Evolutionary conservation across 495 filamentous ascomycete species (phyloP).

Genomic region (Barbatosphaeria neglecta): DNA sequence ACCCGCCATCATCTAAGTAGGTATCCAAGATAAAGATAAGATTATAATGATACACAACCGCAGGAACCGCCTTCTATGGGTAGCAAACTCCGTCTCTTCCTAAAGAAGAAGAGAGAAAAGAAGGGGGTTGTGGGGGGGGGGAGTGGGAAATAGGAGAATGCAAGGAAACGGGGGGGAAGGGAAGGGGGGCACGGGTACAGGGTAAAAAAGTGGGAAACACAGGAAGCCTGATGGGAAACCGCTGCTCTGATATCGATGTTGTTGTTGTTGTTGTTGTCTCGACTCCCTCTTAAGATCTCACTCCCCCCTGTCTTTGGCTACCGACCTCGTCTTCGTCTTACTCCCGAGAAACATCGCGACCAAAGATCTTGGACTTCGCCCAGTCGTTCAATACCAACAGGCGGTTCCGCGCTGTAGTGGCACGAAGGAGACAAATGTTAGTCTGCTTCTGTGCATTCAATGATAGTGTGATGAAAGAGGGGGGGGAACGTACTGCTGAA

Average conservation of each 20-base stretch:
- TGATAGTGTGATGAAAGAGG: not conserved
- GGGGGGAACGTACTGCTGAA: conserved; percentile 71
- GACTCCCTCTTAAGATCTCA: not conserved
- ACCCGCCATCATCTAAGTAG: not conserved
- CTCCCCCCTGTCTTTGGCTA: not conserved
- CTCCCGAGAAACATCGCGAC: conserved; percentile 90
- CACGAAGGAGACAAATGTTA: not conserved
- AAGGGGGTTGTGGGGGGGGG: no score
- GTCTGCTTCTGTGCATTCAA: no score
- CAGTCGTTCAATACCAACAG: conserved; percentile 88
- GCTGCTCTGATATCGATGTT: not conserved
- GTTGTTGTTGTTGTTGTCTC: not conserved
- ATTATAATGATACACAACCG: not conserved
- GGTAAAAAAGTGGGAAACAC: not conserved
- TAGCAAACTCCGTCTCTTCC: not conserved
- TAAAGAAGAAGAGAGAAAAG: not conserved
- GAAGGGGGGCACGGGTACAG: no score
- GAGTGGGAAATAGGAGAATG: no score
- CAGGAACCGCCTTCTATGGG: not conserved
- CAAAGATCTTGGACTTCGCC: conserved; percentile 90
- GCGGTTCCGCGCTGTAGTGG: conserved; percentile 64
- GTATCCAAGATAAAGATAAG: not conserved
- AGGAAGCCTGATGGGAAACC: not conserved
- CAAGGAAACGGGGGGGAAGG: no score
- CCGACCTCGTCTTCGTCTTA: conserved; percentile 31